Percentiles rank a stretch among this genome's conserved stretches.
These are phyloP conservation scores for Penicillium arizonense DNA, from an alignment of 495 filamentous ascomycete species.

Conservation along the genomic window DNA sequence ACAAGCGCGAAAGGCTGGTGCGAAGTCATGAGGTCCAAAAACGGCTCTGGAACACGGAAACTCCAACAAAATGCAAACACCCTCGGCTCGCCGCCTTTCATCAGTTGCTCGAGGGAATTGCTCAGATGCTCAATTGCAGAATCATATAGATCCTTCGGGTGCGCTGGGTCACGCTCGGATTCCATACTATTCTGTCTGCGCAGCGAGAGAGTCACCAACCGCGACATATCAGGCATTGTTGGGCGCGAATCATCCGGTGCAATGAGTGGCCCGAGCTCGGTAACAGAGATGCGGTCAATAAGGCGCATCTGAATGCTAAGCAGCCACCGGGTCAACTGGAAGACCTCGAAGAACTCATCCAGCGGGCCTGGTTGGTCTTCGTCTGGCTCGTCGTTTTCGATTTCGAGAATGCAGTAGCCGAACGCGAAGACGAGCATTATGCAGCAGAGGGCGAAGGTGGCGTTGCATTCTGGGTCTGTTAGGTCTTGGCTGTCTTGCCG, in stretches of 20 bases:
- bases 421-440: conserved; percentile 46
- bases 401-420: conserved; percentile 33
- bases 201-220: conserved; percentile 31
- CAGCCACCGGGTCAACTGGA: conserved; percentile 39
- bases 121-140: conserved; percentile 32
- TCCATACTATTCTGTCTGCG: conserved; percentile 29
- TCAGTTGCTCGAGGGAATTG: conserved; percentile 27
- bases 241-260: conserved; percentile 18
- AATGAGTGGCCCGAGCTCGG: conserved; percentile 35
- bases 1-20: conserved; percentile 54
- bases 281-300: conserved; percentile 32
- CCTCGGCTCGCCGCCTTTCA: conserved; percentile 35
- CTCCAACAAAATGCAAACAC: conserved; percentile 48
- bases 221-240: conserved; percentile 39
- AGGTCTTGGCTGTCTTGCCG: conserved; percentile 21
- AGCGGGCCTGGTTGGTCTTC: conserved; percentile 20
- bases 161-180: conserved; percentile 19
- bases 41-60: conserved; percentile 48
- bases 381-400: conserved; percentile 15
- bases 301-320: conserved; percentile 30
- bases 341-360: conserved; percentile 44
- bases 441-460: conserved; percentile 46
- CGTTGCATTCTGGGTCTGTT: conserved; percentile 38
- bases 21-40: conserved; percentile 48
- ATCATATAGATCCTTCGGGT: conserved; percentile 31